Conservation (phyloP, 768 basidiomycete species). For the Xerocomus potaroensis region DNA sequence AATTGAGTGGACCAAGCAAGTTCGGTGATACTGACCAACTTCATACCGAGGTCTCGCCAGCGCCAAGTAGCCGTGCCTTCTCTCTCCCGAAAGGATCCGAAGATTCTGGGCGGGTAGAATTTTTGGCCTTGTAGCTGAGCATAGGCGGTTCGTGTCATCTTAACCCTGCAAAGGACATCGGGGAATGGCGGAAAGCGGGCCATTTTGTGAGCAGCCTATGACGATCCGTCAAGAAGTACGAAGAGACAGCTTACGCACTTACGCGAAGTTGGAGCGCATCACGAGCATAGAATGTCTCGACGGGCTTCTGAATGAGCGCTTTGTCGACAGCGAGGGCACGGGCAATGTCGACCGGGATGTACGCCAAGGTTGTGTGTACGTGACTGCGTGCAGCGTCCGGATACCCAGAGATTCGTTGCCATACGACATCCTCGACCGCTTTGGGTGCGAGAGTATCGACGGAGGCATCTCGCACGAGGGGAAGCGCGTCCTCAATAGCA, state of each 20-base stretch:
- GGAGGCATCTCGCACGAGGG: conserved; percentile 50
- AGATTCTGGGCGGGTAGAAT: conserved; percentile 88
- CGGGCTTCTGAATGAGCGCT: conserved; percentile 75
- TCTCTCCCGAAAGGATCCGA: conserved; percentile 65
- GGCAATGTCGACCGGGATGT: conserved; percentile 77
- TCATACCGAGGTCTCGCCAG: conserved; percentile 87
- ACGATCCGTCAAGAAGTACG: conserved; percentile 2
- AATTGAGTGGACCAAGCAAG: not conserved
- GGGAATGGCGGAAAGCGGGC: conserved; percentile 78
- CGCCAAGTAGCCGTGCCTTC: conserved; percentile 68
- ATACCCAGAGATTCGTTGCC: conserved; percentile 74
- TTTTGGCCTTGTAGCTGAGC: conserved; percentile 90
- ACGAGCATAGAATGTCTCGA: conserved; percentile 92
- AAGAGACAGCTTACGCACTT: conserved; percentile 25
- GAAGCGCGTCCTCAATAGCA: conserved; percentile 56
- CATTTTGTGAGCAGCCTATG: conserved; percentile 87
- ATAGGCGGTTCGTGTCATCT: conserved; percentile 87
- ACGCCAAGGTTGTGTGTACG: conserved; percentile 72
- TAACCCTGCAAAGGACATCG: conserved; percentile 55
- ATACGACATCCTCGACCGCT: conserved; percentile 61
- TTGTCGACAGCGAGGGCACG: conserved; percentile 62
- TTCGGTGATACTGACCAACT: conserved; percentile 60
- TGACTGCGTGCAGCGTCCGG: conserved; percentile 62
- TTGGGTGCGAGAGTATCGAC: conserved; percentile 57
- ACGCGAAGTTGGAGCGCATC: conserved; percentile 89